phyloP scores from a whole-genome alignment of 169 alveolate species.

The Plasmodium relictum region DNA sequence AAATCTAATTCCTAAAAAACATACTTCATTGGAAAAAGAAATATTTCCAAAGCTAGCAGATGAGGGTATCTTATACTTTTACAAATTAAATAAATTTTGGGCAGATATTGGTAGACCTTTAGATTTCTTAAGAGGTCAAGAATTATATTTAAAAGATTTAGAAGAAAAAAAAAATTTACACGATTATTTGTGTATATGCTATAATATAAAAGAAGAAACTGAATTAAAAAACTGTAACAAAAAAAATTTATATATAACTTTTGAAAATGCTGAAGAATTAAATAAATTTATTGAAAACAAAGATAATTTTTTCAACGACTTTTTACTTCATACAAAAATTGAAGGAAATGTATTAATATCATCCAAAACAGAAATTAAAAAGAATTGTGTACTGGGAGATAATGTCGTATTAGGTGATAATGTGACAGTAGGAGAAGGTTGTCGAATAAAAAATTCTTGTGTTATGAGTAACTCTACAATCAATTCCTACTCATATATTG shows the following conservation, averaged over 20 bases:
- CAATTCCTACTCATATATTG: slow-evolving; percentile 88
- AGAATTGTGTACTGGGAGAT: slow-evolving; percentile 93
- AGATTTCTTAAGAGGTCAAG: slow-evolving; percentile 82
- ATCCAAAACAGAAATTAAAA: slow-evolving; percentile 88
- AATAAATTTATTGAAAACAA: slow-evolving; percentile 25
- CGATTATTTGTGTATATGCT: slow-evolving; percentile 38
- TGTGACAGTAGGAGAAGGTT: slow-evolving; percentile 94
- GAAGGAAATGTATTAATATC: slow-evolving; percentile 84
- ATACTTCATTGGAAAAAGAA: slow-evolving; percentile 95
- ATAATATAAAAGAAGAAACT: slow-evolving; percentile 12
- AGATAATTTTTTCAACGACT: slow-evolving; percentile 20
- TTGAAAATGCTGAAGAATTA: slow-evolving; percentile 73
- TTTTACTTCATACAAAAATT: slow-evolving; percentile 26
- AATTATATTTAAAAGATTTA: slow-evolving; percentile 71
- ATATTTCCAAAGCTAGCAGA: slow-evolving; percentile 96
- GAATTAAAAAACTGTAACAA: slow-evolving; percentile 12
- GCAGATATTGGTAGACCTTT: slow-evolving; percentile 86
- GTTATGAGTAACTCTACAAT: slow-evolving; percentile 89
- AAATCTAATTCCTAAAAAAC: slow-evolving; percentile 91
- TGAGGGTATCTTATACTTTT: slow-evolving; percentile 84
- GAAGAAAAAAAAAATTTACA: slow-evolving; percentile 9
- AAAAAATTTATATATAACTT: slow-evolving; percentile 48
- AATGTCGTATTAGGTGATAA: slow-evolving; percentile 94
- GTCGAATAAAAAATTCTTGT: slow-evolving; percentile 90
- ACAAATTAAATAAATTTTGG: slow-evolving; percentile 88